These are phyloP conservation scores for Protomyces arabidopsidicola DNA, from an alignment of 1,139 yeast genomes.

Conservation along the genomic window DNA sequence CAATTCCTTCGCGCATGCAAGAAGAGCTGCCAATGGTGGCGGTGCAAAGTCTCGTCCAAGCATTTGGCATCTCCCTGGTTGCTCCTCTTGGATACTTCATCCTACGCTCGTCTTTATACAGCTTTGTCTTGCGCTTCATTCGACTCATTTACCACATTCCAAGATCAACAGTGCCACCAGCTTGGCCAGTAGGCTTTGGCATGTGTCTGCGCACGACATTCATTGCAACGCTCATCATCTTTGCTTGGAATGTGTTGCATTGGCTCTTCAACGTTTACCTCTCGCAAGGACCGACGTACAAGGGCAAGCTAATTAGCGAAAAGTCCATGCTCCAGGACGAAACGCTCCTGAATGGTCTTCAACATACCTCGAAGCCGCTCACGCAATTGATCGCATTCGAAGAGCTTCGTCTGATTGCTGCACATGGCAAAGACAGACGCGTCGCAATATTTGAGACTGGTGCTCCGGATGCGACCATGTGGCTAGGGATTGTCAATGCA, in stretches of 20 bases:
- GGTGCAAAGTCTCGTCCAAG: background rate
- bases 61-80: background rate
- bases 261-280: conserved; percentile 9
- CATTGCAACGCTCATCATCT: background rate
- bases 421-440: background rate
- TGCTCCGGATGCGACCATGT: conserved; percentile 10
- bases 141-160: conserved; percentile 6
- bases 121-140: background rate
- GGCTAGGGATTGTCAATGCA: conserved; percentile 11
- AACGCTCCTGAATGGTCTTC: conserved; percentile 8
- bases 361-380: background rate
- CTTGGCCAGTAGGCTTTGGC: conserved; percentile 8
- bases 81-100: background rate
- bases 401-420: conserved; percentile 4
- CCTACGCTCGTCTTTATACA: background rate
- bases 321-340: conserved; percentile 11
- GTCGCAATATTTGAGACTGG: conserved; percentile 11
- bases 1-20: background rate
- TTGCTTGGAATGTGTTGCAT: conserved; percentile 7
- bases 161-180: background rate
- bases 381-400: conserved; percentile 10
- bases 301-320: conserved; percentile 4
- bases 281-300: conserved; percentile 7
- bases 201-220: background rate
- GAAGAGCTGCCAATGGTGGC: background rate